A percentile compares a stretch with the other conserved stretches of the same genome.
Conservation (phyloP, 352 stramenopile genomes). For the Globisporangium uncinulatum region DNA sequence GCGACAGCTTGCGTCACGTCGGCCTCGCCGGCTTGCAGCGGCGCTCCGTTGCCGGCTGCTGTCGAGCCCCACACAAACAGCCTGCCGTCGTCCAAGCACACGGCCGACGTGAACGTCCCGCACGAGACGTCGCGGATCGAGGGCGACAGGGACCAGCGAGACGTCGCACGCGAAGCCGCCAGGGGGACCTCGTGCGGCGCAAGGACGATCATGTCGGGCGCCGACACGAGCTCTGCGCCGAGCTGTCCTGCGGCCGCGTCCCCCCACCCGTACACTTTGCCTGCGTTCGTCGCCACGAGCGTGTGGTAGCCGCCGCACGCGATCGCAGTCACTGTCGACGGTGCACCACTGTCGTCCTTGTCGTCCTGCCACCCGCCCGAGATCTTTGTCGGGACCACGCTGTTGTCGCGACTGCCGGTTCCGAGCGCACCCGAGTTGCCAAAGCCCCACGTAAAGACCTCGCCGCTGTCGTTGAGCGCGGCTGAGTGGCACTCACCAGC, state of each 20-base stretch:
- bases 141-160: not conserved
- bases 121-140: conserved; percentile 44
- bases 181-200: conserved; percentile 38
- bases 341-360: conserved; percentile 5
- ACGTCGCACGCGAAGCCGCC: conserved; percentile 10
- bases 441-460: conserved; percentile 86
- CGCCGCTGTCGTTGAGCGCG: conserved; percentile 48
- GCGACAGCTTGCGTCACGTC: conserved; percentile 33
- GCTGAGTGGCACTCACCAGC: conserved; percentile 81
- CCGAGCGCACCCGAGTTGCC: conserved; percentile 77
- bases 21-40: conserved; percentile 46
- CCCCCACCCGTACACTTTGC: conserved; percentile 70
- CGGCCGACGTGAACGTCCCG: conserved; percentile 58
- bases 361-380: conserved; percentile 25
- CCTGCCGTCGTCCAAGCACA: conserved; percentile 42
- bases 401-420: conserved; percentile 54
- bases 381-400: conserved; percentile 32
- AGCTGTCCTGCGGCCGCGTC: conserved; percentile 71
- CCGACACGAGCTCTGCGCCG: conserved; percentile 36
- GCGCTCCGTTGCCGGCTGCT: conserved; percentile 58
- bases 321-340: conserved; percentile 22
- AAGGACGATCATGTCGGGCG: conserved; percentile 50
- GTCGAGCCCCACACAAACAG: conserved; percentile 72
- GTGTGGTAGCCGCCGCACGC: conserved; percentile 80
- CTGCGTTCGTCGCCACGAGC: conserved; percentile 38